Percentiles rank a stretch among this genome's conserved stretches.
phyloP scores from a whole-genome alignment of 352 stramenopile genomes.

The Thalassiosira ordinaria region DNA sequence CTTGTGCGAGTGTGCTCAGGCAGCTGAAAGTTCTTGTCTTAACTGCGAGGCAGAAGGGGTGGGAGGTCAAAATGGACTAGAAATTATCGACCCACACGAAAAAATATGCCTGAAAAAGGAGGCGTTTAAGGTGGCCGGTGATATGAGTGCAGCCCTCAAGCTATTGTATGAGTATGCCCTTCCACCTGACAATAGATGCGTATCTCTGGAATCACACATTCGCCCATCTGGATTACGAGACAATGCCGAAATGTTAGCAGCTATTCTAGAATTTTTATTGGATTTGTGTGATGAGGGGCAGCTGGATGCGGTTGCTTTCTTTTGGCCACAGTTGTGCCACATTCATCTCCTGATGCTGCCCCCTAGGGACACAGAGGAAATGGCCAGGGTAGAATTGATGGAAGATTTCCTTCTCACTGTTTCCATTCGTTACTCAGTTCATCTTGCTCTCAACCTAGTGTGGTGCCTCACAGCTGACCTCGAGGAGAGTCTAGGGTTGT shows the following conservation, averaged over 20 bases:
- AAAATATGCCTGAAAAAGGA: slow-evolving; percentile 78
- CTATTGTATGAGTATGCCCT: slow-evolving; percentile 78
- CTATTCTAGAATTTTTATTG: slow-evolving; percentile 84
- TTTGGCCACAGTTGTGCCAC: slow-evolving; percentile 81
- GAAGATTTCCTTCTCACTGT: slow-evolving; percentile 86
- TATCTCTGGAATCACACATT: slow-evolving; percentile 12
- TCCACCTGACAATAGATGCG: slow-evolving; percentile 45
- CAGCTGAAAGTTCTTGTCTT: slow-evolving; percentile 36
- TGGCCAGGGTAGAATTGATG: slow-evolving; percentile 76
- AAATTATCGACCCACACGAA: slow-evolving; percentile 35
- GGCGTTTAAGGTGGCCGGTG: slow-evolving; percentile 81
- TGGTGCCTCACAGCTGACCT: slow-evolving; percentile 82
- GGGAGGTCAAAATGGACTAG: slow-evolving; percentile 17
- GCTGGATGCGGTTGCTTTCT: slow-evolving; percentile 76
- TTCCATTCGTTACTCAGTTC: slow-evolving; percentile 69
- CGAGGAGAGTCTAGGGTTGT: slow-evolving; percentile 68
- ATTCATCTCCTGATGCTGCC: slow-evolving; percentile 85
- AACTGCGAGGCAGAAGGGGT: slow-evolving; percentile 18
- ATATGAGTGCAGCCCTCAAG: slow-evolving; percentile 83
- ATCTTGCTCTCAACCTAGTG: slow-evolving; percentile 78
- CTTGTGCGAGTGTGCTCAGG: slow-evolving; percentile 63
- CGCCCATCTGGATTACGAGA: slow-evolving; percentile 11
- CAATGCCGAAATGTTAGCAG: slow-evolving; percentile 71
- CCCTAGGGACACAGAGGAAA: slow-evolving; percentile 58
- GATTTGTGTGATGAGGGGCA: slow-evolving; percentile 80